Evolutionary conservation across 1,139 yeast genomes (phyloP).

Genomic region (Suhomyces yuchorum): DNA sequence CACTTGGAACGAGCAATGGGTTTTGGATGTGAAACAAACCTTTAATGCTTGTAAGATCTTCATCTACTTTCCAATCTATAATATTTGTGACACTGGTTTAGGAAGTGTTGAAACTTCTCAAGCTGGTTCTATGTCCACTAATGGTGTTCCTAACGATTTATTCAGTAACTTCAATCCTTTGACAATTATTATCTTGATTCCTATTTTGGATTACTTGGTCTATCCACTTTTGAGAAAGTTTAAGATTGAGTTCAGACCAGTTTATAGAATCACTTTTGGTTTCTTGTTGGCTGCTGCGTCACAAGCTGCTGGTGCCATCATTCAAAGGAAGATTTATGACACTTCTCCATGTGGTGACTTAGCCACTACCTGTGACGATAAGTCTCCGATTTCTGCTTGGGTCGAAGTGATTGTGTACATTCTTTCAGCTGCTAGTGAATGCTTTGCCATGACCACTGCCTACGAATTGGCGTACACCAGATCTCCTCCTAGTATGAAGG

Average conservation of each 20-base stretch:
- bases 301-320: constrained; percentile 44
- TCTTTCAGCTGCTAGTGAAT: constrained; percentile 65
- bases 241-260: constrained; percentile 41
- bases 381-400: constrained; percentile 61
- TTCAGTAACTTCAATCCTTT: constrained; percentile 69
- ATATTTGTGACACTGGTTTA: constrained; percentile 67
- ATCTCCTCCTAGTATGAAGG: constrained; percentile 68
- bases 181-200: constrained; percentile 64
- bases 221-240: constrained; percentile 61
- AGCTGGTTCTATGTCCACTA: constrained; percentile 64
- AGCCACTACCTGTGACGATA: constrained; percentile 48
- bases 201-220: constrained; percentile 57
- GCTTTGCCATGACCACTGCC: constrained; percentile 68
- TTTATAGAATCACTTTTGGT: constrained; percentile 39
- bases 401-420: constrained; percentile 52
- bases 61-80: constrained; percentile 62
- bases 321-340: constrained; percentile 37
- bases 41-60: constrained; percentile 62
- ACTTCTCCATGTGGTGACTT: constrained; percentile 44
- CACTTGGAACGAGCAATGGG: constrained; percentile 58
- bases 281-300: constrained; percentile 38
- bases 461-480: constrained; percentile 72
- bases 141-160: constrained; percentile 73
- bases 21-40: constrained; percentile 61
- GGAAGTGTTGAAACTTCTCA: constrained; percentile 64